Conservation (phyloP, 306 rosid genomes). For the Canavalia gladiata region DNA sequence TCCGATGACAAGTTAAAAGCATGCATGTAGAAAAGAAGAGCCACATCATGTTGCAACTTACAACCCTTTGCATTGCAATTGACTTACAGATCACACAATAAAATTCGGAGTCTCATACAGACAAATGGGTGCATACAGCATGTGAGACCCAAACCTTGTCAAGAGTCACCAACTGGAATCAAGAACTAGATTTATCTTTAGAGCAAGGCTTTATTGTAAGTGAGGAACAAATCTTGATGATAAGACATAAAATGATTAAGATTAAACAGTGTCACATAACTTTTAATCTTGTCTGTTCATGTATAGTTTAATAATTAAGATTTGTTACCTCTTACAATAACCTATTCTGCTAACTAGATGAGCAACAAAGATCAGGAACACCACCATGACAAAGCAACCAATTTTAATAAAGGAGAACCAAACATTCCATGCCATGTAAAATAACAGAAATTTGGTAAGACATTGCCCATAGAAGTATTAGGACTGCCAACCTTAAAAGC, state of each 20-base stretch:
- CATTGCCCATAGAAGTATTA: constrained; percentile 14
- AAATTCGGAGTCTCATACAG: background rate
- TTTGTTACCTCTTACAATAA: background rate
- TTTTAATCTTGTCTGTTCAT: background rate
- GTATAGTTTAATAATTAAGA: too few species aligned
- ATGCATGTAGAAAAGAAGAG: constrained; percentile 16
- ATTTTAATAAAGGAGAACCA: constrained; percentile 27
- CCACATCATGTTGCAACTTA: constrained; percentile 15
- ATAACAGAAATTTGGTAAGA: constrained; percentile 9
- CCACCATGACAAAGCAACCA: constrained; percentile 11
- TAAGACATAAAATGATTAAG: background rate
- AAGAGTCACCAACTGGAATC: background rate
- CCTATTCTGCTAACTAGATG: background rate
- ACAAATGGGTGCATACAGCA: background rate
- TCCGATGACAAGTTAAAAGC: background rate
- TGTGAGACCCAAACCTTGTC: background rate
- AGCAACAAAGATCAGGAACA: constrained; percentile 4
- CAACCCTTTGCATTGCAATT: background rate
- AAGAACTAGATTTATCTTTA: background rate
- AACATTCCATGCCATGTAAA: background rate
- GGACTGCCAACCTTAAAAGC: constrained; percentile 79
- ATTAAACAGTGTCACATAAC: constrained; percentile 3
- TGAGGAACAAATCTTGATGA: background rate
- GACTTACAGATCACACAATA: constrained; percentile 9
- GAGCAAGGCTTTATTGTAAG: background rate